Base-by-base conservation (phyloP, 768 basidiomycete genomes). In the Pilatotrama ljubarskyi region DNA sequence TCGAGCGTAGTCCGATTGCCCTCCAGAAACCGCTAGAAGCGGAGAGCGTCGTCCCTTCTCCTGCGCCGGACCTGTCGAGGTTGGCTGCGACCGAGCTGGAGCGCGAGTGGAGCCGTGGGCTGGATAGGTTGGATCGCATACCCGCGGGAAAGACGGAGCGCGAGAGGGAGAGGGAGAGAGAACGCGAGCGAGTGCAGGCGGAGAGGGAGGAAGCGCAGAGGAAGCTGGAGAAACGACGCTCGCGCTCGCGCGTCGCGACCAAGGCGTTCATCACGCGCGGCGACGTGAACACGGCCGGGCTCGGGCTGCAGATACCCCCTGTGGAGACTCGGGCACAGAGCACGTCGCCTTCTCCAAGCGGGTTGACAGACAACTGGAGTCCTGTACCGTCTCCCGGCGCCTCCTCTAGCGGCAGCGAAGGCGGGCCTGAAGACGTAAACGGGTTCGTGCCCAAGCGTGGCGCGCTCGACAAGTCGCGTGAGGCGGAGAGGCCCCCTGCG, bases 331-430 rank as follows among this genome's bases (percentile, higher is more conserved):
- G 25, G 40, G 36, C 29, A 41, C 44, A 48, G 35, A 51, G 53
- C 20, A 54, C 58, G 20, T 58, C 68, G 26, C 62, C 66, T 2
- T 62, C 66, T 0, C 68, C 69, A 3, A 66, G 60, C 4, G 69
- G 69, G 8, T 63, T 74, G 41, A 78, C 77, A 22, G 80, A 81
- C 51, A 82, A 83, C 62, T 78, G 80, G 83, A 84, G 76, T 68
- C 64, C 67, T 26, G 71, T 79, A n/a, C 68, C 69, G 13, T 64
- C 65, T 13, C 57, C 67, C 1, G 62, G 29, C 18, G 58, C 55
- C 1, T 80, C 80, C 9, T 80, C 82, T 6, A 86, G 85, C 13
- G 85, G 85, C n/a, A n/a, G n/a, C 66, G 87, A 79, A 15, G 81
- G 78, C 11, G 76, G 75, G 2, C 84, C 84, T 1, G 83, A 84